Base-by-base conservation (phyloP, 306 rosid species). In the Sicyos edulis region DNA sequence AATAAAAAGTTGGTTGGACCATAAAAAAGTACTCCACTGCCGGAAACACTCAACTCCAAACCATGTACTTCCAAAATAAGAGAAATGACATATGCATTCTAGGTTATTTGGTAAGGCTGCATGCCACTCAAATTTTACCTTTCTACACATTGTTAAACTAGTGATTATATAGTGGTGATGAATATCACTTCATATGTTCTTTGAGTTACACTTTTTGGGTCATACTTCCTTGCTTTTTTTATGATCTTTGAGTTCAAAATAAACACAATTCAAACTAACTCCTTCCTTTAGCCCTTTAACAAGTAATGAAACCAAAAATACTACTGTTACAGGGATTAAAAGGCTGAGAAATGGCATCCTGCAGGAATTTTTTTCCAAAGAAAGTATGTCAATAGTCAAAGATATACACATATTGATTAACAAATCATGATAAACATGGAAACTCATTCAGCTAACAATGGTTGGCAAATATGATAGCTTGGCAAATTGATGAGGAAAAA, bases 241-340 rank as follows among this genome's bases (percentile, higher is more conserved):
- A 49, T 49, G 4, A 20, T 65, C 19, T 64, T 64, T 42, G 32
- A 16, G 29, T 64, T 37, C 8, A 42, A 44, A 64, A 59, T 22
- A 45, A 21, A 7, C 20, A 68, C 15, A 49, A 68, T 45, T 49
- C 42, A 66, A 11, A 45, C 7, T 5, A 50, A 50, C 16, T 50
- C 47, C 47, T 24, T 67, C 37, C 19, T 45, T 69, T 69, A 26
- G 57, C 73, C 73, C 32, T 69, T 69, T 4, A 69, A 68, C 73
- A 49, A 24, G 73, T 8, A 69, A 50, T 50, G 22, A 69, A 51
- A 22, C 73, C 45, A 49, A 47, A 68, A 68, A 13, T 22, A n/a
- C 47, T 2, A n/a, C n/a, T 22, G 54, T 65, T 65, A 44, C 34
- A 67, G 20, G 21, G 54, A 45, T 45, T 5, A 19, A 67, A 65